Evolutionary conservation across 2,329 filamentous ascomycete species (phyloP).

Genomic region (Arachnopeziza araneosa): DNA sequence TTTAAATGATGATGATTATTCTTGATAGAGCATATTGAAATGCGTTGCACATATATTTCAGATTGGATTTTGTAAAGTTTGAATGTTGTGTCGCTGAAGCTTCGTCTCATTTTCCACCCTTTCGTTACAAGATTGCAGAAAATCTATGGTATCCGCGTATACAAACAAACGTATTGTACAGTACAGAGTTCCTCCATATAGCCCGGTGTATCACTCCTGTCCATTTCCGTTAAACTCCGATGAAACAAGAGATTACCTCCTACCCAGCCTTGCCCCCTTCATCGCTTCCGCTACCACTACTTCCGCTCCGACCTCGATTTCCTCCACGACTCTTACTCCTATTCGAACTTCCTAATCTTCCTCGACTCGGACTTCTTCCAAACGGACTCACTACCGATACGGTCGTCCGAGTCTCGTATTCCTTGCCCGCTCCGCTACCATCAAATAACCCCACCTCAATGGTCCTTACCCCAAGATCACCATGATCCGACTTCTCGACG

Average conservation of each 20-base stretch:
- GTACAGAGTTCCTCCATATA: background rate
- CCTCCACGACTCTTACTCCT: background rate
- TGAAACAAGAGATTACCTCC: background rate
- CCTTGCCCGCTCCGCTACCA: background rate
- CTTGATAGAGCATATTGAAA: too few relatives aligned
- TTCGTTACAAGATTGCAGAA: background rate
- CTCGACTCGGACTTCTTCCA: background rate
- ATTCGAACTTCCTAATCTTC: background rate
- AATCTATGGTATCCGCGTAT: background rate
- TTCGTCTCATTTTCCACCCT: too few relatives aligned
- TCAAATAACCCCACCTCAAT: background rate
- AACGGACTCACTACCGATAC: background rate
- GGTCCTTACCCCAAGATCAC: background rate
- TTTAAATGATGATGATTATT: too few relatives aligned
- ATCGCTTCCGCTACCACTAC: slow-evolving; percentile 2
- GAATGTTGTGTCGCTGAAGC: too few relatives aligned
- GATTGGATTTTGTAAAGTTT: too few relatives aligned
- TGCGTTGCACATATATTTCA: too few relatives aligned
- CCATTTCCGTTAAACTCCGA: background rate
- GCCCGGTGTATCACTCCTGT: background rate
- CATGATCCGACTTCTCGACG: background rate
- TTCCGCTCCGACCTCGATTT: slow-evolving; percentile 8
- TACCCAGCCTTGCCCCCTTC: background rate
- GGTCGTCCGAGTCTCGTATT: background rate
- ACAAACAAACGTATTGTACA: background rate